Evolutionary conservation across 129 eudicot genomes (phyloP).

Genomic region (Sambucus nigra): DNA sequence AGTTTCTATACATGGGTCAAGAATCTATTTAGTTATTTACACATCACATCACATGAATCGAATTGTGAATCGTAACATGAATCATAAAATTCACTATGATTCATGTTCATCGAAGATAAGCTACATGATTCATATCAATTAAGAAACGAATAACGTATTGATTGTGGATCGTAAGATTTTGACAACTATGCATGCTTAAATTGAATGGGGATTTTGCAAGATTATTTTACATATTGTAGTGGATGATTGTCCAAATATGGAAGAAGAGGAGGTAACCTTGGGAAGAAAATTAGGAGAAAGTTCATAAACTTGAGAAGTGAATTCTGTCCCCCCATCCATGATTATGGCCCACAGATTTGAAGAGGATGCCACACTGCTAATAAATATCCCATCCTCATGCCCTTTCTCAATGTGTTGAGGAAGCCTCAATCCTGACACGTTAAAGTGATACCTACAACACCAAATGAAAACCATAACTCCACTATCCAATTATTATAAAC

Average conservation of each 20-base stretch:
- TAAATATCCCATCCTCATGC: constrained; percentile 63
- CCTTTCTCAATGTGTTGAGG: constrained; percentile 73
- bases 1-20: no score
- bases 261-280: constrained; percentile 33
- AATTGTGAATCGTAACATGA: no score
- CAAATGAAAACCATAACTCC: background rate
- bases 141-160: no score
- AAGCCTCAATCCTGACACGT: constrained; percentile 65
- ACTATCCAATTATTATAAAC: background rate
- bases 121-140: no score
- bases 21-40: no score
- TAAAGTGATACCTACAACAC: constrained; percentile 67
- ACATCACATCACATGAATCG: no score
- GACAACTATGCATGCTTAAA: no score
- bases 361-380: constrained; percentile 75
- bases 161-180: no score
- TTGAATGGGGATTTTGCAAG: no score
- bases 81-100: no score
- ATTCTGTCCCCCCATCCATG: constrained; percentile 89
- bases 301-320: constrained; percentile 63
- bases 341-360: constrained; percentile 75
- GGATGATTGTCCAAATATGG: background rate
- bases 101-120: no score
- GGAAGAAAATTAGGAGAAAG: constrained; percentile 62
- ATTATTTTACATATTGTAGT: no score